Percentiles rank a stretch among this genome's conserved stretches.
These are phyloP conservation scores for Colletotrichum sp. DNA, from an alignment of 2,329 filamentous ascomycete genomes.

Conservation along the genomic window DNA sequence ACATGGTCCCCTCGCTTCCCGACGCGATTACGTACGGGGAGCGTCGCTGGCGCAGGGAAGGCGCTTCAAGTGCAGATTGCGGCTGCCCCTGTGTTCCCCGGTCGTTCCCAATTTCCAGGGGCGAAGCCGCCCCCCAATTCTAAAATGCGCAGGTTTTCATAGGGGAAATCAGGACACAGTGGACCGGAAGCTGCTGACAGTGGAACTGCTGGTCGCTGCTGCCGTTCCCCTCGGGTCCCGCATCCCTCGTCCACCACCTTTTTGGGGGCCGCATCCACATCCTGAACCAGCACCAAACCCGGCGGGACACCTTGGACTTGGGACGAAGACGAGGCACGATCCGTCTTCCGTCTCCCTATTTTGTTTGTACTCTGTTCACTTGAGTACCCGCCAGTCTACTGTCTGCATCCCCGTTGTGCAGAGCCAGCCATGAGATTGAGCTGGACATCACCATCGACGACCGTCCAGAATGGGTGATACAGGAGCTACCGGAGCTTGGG, in stretches of 20 bases:
- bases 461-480: slow-evolving; percentile 19
- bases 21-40: neutral
- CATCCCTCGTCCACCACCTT: neutral
- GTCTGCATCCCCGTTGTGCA: neutral
- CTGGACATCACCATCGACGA: slow-evolving; percentile 4
- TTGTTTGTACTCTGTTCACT: neutral
- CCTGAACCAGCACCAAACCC: neutral
- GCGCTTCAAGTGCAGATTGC: neutral
- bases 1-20: slow-evolving; percentile 5
- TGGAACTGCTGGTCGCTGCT: neutral
- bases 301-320: neutral
- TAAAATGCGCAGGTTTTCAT: slow-evolving; percentile 14
- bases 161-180: slow-evolving; percentile 6
- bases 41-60: neutral
- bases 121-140: neutral
- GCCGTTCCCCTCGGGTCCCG: neutral
- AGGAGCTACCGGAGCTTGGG: slow-evolving; percentile 6
- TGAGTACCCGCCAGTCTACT: neutral
- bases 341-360: neutral
- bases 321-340: slow-evolving; percentile 12
- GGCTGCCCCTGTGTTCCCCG: slow-evolving; percentile 3
- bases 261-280: neutral
- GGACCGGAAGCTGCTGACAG: neutral
- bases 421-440: slow-evolving; percentile 16
- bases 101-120: slow-evolving; percentile 2